phyloP scores from a whole-genome alignment of 176 grass and related monocot genomes.

The Tillandsia fasciculata region DNA sequence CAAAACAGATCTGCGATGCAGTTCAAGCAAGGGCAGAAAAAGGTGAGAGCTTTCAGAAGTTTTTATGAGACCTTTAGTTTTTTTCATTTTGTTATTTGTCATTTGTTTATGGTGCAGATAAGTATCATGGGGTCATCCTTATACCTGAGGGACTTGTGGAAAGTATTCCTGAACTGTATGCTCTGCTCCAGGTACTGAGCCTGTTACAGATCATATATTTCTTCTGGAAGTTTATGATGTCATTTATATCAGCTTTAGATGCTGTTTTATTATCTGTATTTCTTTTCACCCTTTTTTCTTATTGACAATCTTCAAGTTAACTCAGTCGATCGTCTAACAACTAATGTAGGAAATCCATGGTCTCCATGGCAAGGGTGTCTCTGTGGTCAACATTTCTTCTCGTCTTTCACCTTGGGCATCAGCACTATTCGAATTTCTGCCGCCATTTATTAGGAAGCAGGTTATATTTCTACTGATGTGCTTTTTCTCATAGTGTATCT shows the following conservation, averaged over 20 bases:
- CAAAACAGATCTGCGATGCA: slow-evolving; percentile 44
- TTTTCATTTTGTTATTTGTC: slow-evolving; percentile 12
- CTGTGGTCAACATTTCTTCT: slow-evolving; percentile 51
- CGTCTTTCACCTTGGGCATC: slow-evolving; percentile 68
- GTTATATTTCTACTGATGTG: slow-evolving; percentile 7
- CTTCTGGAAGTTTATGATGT: neutral
- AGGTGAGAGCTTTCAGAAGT: slow-evolving; percentile 7
- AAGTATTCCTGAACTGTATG: slow-evolving; percentile 73
- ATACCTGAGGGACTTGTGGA: slow-evolving; percentile 79
- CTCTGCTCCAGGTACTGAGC: slow-evolving; percentile 44
- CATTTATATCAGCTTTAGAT: neutral
- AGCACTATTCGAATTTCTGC: slow-evolving; percentile 61
- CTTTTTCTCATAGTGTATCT: neutral
- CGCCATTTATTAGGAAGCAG: slow-evolving; percentile 67
- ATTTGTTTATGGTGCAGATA: slow-evolving; percentile 30
- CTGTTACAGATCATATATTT: neutral
- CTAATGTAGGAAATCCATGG: slow-evolving; percentile 50
- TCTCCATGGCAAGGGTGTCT: slow-evolving; percentile 45
- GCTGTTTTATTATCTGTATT: neutral
- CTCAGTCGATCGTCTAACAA: neutral
- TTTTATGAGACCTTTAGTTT: neutral
- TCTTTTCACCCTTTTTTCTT: slow-evolving; percentile 1
- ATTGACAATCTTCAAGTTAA: neutral
- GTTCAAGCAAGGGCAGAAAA: slow-evolving; percentile 27
- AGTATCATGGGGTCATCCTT: slow-evolving; percentile 70